A percentile compares a stretch with the other conserved stretches of the same genome.
These are phyloP conservation scores for Stemphylium lycopersici DNA, from an alignment of 2,329 filamentous ascomycete species.

Conservation along the genomic window DNA sequence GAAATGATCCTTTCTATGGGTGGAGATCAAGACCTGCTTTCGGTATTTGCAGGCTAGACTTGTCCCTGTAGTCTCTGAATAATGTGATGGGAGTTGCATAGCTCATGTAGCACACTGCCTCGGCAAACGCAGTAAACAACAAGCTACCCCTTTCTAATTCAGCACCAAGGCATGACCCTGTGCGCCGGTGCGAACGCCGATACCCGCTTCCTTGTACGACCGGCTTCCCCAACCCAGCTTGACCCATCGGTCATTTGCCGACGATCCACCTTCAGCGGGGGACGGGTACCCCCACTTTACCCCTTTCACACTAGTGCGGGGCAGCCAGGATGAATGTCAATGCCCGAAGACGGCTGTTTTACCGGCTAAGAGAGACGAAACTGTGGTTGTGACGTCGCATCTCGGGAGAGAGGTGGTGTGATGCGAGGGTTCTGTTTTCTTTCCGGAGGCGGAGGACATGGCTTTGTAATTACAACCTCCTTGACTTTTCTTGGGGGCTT, in stretches of 20 bases:
- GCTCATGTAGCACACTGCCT: too few relatives aligned
- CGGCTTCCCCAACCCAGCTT: conserved; percentile 19
- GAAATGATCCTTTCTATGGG: too few relatives aligned
- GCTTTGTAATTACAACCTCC: neutral
- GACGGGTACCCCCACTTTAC: conserved; percentile 27
- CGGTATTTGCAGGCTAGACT: too few relatives aligned
- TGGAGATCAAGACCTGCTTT: too few relatives aligned
- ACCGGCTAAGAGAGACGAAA: conserved; percentile 14
- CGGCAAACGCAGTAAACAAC: too few relatives aligned
- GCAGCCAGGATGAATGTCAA: conserved; percentile 22
- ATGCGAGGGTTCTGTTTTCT: neutral
- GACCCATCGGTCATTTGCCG: conserved; percentile 23
- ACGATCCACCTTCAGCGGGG: conserved; percentile 20
- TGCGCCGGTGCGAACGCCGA: too few relatives aligned
- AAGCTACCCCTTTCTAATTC: too few relatives aligned
- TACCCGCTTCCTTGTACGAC: neutral
- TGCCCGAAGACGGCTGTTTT: conserved; percentile 19
- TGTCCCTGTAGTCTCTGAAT: too few relatives aligned
- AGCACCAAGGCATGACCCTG: neutral
- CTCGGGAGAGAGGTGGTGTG: conserved; percentile 9
- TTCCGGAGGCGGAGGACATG: neutral
- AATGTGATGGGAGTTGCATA: too few relatives aligned
- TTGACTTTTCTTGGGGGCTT: neutral
- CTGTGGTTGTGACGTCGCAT: conserved; percentile 4
- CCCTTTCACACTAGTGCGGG: conserved; percentile 27